phyloP scores from a whole-genome alignment of 257 asterid genomes.

The Fraxinus excelsior region DNA sequence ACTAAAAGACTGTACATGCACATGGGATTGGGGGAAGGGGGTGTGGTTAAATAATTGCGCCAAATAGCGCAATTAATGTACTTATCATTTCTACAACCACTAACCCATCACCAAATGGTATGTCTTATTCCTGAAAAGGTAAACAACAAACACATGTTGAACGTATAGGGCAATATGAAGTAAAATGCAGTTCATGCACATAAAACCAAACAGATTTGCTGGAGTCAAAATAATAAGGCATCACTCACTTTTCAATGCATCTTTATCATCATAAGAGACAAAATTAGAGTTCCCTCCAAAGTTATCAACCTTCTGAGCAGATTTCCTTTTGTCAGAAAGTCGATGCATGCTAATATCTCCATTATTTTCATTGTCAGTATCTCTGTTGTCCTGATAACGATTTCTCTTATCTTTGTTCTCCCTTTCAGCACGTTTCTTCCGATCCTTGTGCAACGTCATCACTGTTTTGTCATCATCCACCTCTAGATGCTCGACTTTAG shows the following conservation, averaged over 20 bases:
- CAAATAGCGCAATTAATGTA: too few species aligned
- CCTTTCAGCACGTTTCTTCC: constrained; percentile 71
- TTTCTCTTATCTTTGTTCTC: constrained; percentile 72
- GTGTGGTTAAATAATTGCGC: too few species aligned
- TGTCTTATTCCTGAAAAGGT: too few species aligned
- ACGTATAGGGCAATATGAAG: too few species aligned
- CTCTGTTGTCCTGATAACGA: constrained; percentile 73
- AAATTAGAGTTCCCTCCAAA: constrained; percentile 30
- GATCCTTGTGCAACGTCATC: constrained; percentile 54
- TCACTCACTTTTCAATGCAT: constrained; percentile 80
- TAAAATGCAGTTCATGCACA: too few species aligned
- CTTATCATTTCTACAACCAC: too few species aligned
- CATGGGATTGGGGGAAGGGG: too few species aligned
- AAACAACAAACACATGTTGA: too few species aligned
- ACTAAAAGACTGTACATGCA: too few species aligned
- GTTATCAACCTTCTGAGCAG: constrained; percentile 59
- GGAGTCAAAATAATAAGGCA: too few species aligned
- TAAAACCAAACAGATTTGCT: too few species aligned
- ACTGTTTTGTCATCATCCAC: constrained; percentile 66
- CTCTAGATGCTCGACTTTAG: constrained; percentile 78
- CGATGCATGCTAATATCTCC: constrained; percentile 67
- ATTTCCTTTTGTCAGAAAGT: constrained; percentile 67
- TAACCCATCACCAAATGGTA: too few species aligned
- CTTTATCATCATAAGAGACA: constrained; percentile 68
- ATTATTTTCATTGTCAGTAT: constrained; percentile 61